Percentiles rank a stretch among this genome's conserved stretches.
Conservation (phyloP, 1,139 yeast species). For the Arxiozyma slooffiae region DNA sequence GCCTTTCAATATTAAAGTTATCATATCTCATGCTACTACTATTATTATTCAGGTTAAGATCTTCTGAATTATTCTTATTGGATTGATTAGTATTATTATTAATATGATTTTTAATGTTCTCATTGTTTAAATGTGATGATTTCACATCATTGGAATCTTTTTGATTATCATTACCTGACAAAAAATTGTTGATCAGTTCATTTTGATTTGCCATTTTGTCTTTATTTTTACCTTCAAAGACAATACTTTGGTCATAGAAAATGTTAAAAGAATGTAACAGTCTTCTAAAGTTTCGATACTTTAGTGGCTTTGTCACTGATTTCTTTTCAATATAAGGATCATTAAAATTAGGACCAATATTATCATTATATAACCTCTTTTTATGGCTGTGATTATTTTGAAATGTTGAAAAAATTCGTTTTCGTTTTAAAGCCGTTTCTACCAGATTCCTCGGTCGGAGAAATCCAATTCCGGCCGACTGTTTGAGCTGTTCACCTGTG, state of each 20-base stretch:
- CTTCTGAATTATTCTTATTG: not conserved
- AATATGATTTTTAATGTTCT: not conserved
- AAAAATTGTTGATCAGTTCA: constrained; percentile 2
- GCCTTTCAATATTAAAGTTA: constrained; percentile 22
- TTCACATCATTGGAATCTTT: not conserved
- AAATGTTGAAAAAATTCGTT: not conserved
- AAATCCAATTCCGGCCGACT: not conserved
- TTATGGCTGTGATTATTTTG: not conserved
- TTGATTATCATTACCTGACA: not conserved
- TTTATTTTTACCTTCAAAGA: not conserved
- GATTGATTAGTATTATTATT: not conserved
- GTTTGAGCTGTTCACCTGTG: not conserved
- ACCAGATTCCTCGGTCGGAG: not conserved
- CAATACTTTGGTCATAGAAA: not conserved
- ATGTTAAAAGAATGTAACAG: not conserved
- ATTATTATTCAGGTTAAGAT: not conserved
- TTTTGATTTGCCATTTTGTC: not conserved
- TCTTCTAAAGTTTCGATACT: not conserved
- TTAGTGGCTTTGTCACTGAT: not conserved
- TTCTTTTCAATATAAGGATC: too few species aligned
- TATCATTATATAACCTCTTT: not conserved
- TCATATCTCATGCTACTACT: constrained; percentile 9
- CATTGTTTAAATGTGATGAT: not conserved
- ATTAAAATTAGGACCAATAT: too few species aligned
- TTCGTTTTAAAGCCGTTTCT: not conserved